Evolutionary conservation across 2,329 filamentous ascomycete species (phyloP).

Genomic region (Phyllosticta ampelicida): DNA sequence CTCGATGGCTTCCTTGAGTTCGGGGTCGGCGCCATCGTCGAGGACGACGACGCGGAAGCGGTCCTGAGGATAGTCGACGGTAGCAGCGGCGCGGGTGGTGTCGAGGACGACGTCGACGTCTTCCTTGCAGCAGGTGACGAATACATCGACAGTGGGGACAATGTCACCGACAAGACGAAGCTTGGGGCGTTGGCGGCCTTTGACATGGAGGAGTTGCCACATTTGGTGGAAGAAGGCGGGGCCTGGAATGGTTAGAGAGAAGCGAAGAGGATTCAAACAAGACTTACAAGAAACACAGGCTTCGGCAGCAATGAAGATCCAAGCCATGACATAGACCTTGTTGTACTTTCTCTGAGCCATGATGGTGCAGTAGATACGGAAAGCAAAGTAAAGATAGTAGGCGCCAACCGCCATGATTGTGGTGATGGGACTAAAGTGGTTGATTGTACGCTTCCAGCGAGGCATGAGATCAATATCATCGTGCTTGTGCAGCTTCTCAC

Average conservation of each 20-base stretch:
- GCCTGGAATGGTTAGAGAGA: not conserved
- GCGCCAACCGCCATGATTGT: not conserved
- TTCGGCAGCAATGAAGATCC: conserved; percentile 1
- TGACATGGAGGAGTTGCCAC: not conserved
- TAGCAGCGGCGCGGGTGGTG: conserved; percentile 28
- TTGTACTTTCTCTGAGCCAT: not conserved
- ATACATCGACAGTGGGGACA: conserved; percentile 31
- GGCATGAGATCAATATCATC: conserved; percentile 1
- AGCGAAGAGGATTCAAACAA: not conserved
- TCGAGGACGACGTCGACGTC: conserved; percentile 32
- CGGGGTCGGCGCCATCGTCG: conserved; percentile 29
- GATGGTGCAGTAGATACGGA: conserved; percentile 4
- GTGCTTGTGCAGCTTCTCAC: conserved; percentile 1
- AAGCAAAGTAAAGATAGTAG: conserved; percentile 4
- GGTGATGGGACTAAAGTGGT: not conserved
- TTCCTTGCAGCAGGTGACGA: conserved; percentile 36
- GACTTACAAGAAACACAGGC: not conserved
- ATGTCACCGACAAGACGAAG: not conserved
- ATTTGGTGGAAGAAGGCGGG: not conserved
- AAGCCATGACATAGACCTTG: conserved; percentile 2
- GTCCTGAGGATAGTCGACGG: conserved; percentile 32
- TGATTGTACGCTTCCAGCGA: not conserved
- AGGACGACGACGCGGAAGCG: conserved; percentile 28
- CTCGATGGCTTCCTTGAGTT: conserved; percentile 26
- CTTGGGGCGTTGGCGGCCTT: not conserved